Percentiles rank a stretch among this genome's conserved stretches.
Conservation (phyloP, 257 asterid species). For the Vinca minor region DNA sequence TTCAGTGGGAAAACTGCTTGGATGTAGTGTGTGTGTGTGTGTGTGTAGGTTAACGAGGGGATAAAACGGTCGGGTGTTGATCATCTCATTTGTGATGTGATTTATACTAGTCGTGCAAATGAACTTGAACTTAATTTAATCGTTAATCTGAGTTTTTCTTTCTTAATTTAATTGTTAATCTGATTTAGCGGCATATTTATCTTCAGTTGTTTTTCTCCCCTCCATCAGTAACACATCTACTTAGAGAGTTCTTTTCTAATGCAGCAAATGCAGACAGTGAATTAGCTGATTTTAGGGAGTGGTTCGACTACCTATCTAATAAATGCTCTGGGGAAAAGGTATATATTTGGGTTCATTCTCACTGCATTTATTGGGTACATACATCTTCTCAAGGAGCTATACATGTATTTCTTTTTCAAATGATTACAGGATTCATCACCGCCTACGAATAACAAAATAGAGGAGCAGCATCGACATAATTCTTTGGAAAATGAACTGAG, state of each 20-base stretch:
- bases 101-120: not conserved
- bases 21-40: too few relatives aligned
- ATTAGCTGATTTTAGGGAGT: slow-evolving; percentile 47
- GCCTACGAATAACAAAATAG: slow-evolving; percentile 24
- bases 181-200: not conserved
- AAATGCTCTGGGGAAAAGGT: slow-evolving; percentile 40
- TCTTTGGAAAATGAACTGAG: slow-evolving; percentile 41
- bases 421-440: slow-evolving; percentile 39
- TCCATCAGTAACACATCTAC: not conserved
- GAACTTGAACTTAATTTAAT: not conserved
- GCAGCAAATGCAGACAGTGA: slow-evolving; percentile 52
- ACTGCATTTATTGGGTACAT: not conserved
- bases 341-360: slow-evolving; percentile 15
- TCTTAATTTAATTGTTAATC: not conserved
- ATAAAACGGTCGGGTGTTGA: not conserved
- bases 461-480: slow-evolving; percentile 18
- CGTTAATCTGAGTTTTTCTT: not conserved
- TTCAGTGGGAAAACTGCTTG: not conserved
- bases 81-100: not conserved
- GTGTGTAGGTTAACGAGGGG: not conserved
- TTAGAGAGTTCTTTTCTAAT: slow-evolving; percentile 16
- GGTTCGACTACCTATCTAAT: slow-evolving; percentile 36
- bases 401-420: not conserved
- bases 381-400: not conserved
- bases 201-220: not conserved